Evolutionary conservation across 495 filamentous ascomycete species (phyloP).

Genomic region (Terfezia boudieri): DNA sequence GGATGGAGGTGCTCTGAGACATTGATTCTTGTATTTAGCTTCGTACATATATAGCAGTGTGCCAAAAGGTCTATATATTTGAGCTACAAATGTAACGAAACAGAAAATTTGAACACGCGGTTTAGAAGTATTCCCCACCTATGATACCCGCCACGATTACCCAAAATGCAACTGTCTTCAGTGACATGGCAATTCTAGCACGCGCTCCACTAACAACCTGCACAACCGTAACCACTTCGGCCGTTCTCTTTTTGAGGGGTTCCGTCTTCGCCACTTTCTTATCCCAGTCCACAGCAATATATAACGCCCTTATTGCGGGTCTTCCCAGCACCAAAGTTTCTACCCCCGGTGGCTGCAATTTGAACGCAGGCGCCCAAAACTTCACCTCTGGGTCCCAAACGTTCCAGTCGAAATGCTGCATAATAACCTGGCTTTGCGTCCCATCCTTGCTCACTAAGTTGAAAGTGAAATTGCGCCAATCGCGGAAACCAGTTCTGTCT

Average conservation of each 20-base stretch:
- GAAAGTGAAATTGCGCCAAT: background rate
- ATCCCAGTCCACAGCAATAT: background rate
- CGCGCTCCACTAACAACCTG: too few species aligned
- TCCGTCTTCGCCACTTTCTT: background rate
- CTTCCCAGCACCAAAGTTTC: background rate
- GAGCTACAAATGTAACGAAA: too few species aligned
- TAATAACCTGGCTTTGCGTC: background rate
- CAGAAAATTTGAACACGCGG: too few species aligned
- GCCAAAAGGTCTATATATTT: too few species aligned
- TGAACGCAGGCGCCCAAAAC: background rate
- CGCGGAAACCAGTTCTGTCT: background rate
- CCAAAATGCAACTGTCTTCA: too few species aligned
- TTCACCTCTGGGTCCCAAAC: background rate
- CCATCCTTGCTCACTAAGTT: background rate
- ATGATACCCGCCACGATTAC: too few species aligned
- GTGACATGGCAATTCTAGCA: too few species aligned
- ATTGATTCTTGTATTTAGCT: too few species aligned
- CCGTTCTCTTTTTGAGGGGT: background rate
- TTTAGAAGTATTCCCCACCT: too few species aligned
- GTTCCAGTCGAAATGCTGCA: background rate
- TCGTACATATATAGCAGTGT: too few species aligned
- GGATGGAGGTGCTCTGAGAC: too few species aligned
- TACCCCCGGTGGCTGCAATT: background rate
- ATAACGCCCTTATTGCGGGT: background rate
- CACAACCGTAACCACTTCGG: too few species aligned